A percentile compares a stretch with the other conserved stretches of the same genome.
These are phyloP conservation scores for Clathrospora elynae DNA, from an alignment of 2,329 filamentous ascomycete species.

Conservation along the genomic window DNA sequence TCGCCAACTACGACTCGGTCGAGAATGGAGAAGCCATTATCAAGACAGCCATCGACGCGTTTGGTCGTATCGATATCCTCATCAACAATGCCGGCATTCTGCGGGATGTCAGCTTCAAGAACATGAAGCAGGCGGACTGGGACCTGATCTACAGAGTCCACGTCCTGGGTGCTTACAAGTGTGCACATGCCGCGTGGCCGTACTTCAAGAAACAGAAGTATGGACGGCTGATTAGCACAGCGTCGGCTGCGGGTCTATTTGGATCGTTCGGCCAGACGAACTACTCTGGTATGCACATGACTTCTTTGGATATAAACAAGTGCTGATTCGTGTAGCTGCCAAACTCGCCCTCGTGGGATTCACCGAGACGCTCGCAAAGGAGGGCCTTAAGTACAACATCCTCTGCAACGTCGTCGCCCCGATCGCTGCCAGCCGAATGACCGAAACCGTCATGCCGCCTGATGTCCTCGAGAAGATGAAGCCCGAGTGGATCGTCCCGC, in stretches of 20 bases:
- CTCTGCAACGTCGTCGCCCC: constrained; percentile 93
- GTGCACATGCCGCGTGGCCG: constrained; percentile 90
- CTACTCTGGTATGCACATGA: constrained; percentile 70
- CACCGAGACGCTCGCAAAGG: constrained; percentile 96
- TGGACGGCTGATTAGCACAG: constrained; percentile 93
- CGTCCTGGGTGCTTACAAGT: constrained; percentile 93
- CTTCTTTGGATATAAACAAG: neutral
- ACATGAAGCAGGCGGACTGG: constrained; percentile 97
- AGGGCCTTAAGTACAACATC: constrained; percentile 98
- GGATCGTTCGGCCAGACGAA: constrained; percentile 95
- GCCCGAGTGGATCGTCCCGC: constrained; percentile 93
- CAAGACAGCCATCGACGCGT: constrained; percentile 79
- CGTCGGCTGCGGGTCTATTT: constrained; percentile 93
- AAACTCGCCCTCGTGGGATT: constrained; percentile 96
- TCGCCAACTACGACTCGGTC: constrained; percentile 96
- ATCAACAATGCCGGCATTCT: constrained; percentile 98
- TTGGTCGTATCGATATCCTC: constrained; percentile 88
- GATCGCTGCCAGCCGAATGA: constrained; percentile 94
- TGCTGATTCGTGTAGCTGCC: constrained; percentile 64
- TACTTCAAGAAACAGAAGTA: constrained; percentile 99
- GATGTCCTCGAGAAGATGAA: constrained; percentile 83
- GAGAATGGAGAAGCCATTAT: constrained; percentile 94
- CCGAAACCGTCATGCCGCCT: constrained; percentile 92
- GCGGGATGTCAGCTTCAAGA: constrained; percentile 96
- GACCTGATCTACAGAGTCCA: constrained; percentile 93